Base-by-base conservation (phyloP, 1,284 basidiomycete genomes). In the Ustilago tritici region DNA sequence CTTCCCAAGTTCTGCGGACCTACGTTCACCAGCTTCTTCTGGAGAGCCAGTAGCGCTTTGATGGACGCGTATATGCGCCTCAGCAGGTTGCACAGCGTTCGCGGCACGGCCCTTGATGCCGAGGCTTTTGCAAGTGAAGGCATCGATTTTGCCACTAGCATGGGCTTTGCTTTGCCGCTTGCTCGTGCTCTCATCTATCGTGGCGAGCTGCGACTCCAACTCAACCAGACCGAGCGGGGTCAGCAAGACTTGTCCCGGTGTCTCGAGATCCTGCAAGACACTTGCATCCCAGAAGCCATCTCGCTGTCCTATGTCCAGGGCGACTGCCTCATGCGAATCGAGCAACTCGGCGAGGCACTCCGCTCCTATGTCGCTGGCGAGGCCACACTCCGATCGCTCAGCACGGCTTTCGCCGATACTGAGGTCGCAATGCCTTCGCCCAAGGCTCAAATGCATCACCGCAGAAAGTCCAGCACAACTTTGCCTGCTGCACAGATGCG, bases 71-170 rank as follows among this genome's bases (percentile, higher is more conserved):
- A 81, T 56, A 49, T 69, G 46, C 62, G 56, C 6, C 61, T 83
- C 47, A 77, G 76, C 32, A 60, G 47, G 17, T 35, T 83, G 46
- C 75, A 84, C 46, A 70, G 76, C n/a, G 28, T 61, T 23, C 82
- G 84, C 19, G 84, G 84, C 38, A 78, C 78, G 10, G 78, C 70
- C 7, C 56, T 71, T 8, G 82, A 85, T 35, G 82, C 84, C 3
- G 80, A 80, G n/a, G 72, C 73, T 2, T 77, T 81, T 60, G 82
- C 76, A 11, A 57, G 59, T 8, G 84, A 85, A 55, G 70, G 73
- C 28, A 69, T 84, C 41, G 78, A 82, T 43, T 77, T 83, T 59
- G 73, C 74, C 38, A 61, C 59, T 6, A 60, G 67, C 28, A 53
- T 76, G 34, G 47, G 56, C n/a, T 66, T 80, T 11, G 64, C 81